Base-by-base conservation (phyloP, 2,329 filamentous ascomycete species). In the Cercospora citrullina region DNA sequence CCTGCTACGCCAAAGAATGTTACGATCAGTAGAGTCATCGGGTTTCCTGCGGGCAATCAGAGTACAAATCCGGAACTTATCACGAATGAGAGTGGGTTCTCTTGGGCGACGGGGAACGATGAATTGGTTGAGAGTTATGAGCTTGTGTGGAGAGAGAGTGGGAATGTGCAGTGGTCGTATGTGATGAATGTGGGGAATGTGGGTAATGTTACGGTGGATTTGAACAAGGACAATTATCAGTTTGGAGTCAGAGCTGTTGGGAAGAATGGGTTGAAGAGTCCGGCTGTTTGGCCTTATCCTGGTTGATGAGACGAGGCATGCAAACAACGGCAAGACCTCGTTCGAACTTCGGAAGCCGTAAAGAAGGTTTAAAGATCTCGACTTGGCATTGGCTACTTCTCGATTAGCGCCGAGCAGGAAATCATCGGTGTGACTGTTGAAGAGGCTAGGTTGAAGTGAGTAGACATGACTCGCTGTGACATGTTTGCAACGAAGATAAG, bases 141-240 rank as follows among this genome's bases (percentile, higher is more conserved):
- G 77, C 75, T 88, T 1, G 83, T 88, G 0, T 88, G 84, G 84
- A 78, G 86, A 65, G 74, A 84, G 2, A 85, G 83, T 5, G 81
- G 80, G 14, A 81, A 83, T 39, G 81, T 83, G 58, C 79, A 85
- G 60, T 78, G 76, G 76, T 74, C 73, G 28, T 69, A 77, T 67
- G 65, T 60, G 18, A 31, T 76, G 60, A 55, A 82, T 72, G 84
- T 87, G 3, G 85, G 85, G 0, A 78, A 82, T 26, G 82, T 82
- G 3, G 78, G 79, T 0, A 79, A 74, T 48, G 82, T 80, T 4
- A 84, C 80, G 5, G 76, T 88, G 16, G 75, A 80, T 1, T 73
- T 87, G 69, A 84, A 82, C 65, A 87, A 87, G 61, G 86, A 89
- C 69, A 86, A 87, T 76, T 83, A 86, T 12, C 81, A 86, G 26